Evolutionary conservation across 225 moss, liverwort and hornwort species (phyloP), one percentile per base, ranked within the genome.

Genomic region (Thuidium tamariscinum): DNA sequence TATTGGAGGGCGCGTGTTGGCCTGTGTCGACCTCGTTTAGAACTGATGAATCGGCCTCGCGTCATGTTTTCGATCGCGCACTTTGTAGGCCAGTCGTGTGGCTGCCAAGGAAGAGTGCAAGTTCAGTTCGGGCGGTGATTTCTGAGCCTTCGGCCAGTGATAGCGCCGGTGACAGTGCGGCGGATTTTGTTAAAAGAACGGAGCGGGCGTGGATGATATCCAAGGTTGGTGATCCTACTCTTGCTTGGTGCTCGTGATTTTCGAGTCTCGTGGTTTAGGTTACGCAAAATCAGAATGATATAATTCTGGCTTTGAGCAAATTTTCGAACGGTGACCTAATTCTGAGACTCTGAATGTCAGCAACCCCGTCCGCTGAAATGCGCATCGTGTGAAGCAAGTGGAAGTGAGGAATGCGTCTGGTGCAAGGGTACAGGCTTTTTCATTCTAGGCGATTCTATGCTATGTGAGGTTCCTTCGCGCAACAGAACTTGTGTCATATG

Each of bases 401-500:
- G 97, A 74, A 89, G 85, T 39, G 84, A 94, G 84, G 97, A 99
- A 48, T 99, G 98, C 88, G 91, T 89, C 37, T 99, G 98, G 98
- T 99, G 98, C 83, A 95, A 95, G 87, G 98, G 97, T 36, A 97
- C 98, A 17, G 98, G 98, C 37, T 99, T 97, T 82, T 97, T 99
- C 82, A 93, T 95, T 81, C 81, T 99, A 8, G 98, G 96, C 77
- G 96, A 97, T 88, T 92, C 93, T 69, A 95, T 99, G 97, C 94
- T 99, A 11, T 99, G 98, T 82, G 97, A 99, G 85, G 94, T 99
- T 86, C 96, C 98, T 82, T 99, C 98, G 56, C 95, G 98, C 82
- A 99, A 99, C 85, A 97, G 94, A 71, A 86, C 91, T 63, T 99
- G 98, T 86, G 92, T 92, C 66, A 95, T 99, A 72, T 99, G 98